Evolutionary conservation across 805 yeast genomes (phyloP).

Genomic region (Spencermartinsiella europaea): DNA sequence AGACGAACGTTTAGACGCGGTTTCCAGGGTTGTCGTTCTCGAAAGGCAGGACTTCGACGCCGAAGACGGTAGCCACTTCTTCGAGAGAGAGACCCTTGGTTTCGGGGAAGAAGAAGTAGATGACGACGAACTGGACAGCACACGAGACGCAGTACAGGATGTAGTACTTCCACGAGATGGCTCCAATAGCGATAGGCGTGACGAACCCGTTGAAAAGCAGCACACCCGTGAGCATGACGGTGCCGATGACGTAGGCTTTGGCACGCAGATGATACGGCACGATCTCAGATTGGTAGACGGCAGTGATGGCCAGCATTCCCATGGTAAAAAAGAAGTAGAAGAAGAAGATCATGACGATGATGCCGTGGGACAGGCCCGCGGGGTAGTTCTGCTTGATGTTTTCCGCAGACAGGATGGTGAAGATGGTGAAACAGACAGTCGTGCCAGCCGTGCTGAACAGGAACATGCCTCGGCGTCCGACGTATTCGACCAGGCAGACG

Average conservation of each 20-base stretch:
- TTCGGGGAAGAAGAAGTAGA: constrained; percentile 38
- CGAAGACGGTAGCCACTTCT: constrained; percentile 40
- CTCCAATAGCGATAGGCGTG: constrained; percentile 35
- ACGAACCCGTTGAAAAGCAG: constrained; percentile 29
- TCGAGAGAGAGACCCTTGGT: constrained; percentile 41
- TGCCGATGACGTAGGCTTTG: constrained; percentile 48
- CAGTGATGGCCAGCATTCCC: constrained; percentile 82
- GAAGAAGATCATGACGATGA: constrained; percentile 4
- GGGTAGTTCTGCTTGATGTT: constrained; percentile 1
- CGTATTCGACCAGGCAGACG: constrained; percentile 11
- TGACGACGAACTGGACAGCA: constrained; percentile 29
- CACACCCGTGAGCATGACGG: neutral
- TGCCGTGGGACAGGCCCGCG: neutral
- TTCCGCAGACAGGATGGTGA: constrained; percentile 43
- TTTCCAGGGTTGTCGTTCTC: neutral
- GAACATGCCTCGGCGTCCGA: constrained; percentile 9
- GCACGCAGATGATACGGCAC: constrained; percentile 33
- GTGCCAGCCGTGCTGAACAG: constrained; percentile 5
- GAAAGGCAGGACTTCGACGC: constrained; percentile 18
- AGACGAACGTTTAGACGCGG: too few relatives aligned
- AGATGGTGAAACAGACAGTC: constrained; percentile 24
- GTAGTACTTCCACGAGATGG: constrained; percentile 41
- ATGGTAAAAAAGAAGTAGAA: neutral
- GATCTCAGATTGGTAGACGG: constrained; percentile 43
- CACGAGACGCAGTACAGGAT: constrained; percentile 28